Evolutionary conservation across 352 stramenopile species (phyloP).

Genomic region (Lagenidium giganteum): DNA sequence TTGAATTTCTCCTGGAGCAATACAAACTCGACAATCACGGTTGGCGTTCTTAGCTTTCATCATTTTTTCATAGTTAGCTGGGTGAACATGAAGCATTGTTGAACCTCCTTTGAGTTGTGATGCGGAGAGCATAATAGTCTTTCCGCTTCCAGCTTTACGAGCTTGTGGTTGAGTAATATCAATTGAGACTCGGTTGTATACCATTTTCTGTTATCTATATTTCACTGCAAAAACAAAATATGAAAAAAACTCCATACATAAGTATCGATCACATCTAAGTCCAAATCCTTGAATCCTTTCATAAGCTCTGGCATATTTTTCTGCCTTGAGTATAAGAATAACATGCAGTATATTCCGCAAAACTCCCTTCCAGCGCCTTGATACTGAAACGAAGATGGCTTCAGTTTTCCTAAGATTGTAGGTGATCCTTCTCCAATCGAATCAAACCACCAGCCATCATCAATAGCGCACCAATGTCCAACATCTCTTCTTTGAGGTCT

Average conservation of each 20-base stretch:
- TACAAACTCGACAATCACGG: constrained; percentile 5
- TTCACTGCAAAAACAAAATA: constrained; percentile 1
- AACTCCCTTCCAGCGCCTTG: constrained; percentile 2
- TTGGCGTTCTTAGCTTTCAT: constrained; percentile 1
- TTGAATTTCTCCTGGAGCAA: constrained; percentile 10
- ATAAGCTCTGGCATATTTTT: constrained; percentile 5
- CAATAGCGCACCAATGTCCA: constrained; percentile 5
- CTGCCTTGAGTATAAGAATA: constrained; percentile 9
- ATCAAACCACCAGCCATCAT: constrained; percentile 6
- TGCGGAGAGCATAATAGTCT: background rate
- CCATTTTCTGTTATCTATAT: too few relatives aligned
- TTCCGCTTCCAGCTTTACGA: background rate
- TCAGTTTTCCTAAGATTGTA: background rate
- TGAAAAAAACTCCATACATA: constrained; percentile 15
- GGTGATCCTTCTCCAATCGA: background rate
- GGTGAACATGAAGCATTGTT: constrained; percentile 13
- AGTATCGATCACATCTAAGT: too few relatives aligned
- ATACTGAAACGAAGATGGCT: constrained; percentile 7
- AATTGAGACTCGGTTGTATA: constrained; percentile 7
- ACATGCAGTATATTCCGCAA: constrained; percentile 6
- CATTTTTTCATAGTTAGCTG: constrained; percentile 9
- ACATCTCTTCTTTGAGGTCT: background rate
- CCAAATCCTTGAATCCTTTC: constrained; percentile 3
- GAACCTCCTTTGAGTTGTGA: constrained; percentile 2
- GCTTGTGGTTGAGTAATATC: background rate